Evolutionary conservation across 1,139 yeast species (phyloP).

Genomic region (Zygosaccharomyces sapae): DNA sequence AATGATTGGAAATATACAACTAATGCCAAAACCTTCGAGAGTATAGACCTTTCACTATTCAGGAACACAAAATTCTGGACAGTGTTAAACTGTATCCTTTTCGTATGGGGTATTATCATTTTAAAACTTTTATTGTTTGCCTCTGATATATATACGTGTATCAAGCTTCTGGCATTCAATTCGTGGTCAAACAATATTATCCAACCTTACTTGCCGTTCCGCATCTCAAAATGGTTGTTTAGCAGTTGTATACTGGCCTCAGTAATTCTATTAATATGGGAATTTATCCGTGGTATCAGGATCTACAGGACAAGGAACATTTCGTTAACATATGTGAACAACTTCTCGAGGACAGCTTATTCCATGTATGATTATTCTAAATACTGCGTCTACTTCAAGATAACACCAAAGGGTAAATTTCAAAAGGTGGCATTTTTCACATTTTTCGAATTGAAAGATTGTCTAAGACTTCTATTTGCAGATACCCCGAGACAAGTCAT

Average conservation of each 20-base stretch:
- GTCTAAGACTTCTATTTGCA: conserved; percentile 62
- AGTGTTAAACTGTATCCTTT: conserved; percentile 48
- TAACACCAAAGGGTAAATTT: conserved; percentile 57
- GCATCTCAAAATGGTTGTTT: conserved; percentile 73
- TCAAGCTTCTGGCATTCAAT: conserved; percentile 69
- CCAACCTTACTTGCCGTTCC: conserved; percentile 54
- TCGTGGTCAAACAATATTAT: conserved; percentile 61
- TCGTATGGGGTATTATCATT: conserved; percentile 47
- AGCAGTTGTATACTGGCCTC: conserved; percentile 82
- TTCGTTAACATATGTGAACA: conserved; percentile 66
- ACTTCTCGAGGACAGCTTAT: conserved; percentile 56
- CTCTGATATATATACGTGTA: conserved; percentile 76
- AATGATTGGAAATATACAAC: conserved; percentile 29
- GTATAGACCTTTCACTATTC: conserved; percentile 46
- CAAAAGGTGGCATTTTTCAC: conserved; percentile 68
- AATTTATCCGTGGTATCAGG: conserved; percentile 55
- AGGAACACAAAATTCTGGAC: conserved; percentile 52
- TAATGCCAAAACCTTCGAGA: conserved; percentile 36
- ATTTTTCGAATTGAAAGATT: conserved; percentile 62
- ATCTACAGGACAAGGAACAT: conserved; percentile 60
- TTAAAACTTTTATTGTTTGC: conserved; percentile 59
- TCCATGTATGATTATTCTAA: conserved; percentile 56
- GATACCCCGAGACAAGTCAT: conserved; percentile 89
- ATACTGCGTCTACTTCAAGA: conserved; percentile 68
- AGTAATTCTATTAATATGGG: conserved; percentile 54